These are phyloP conservation scores for Pichia kluyveri DNA, from an alignment of 805 yeast species.

Conservation along the genomic window DNA sequence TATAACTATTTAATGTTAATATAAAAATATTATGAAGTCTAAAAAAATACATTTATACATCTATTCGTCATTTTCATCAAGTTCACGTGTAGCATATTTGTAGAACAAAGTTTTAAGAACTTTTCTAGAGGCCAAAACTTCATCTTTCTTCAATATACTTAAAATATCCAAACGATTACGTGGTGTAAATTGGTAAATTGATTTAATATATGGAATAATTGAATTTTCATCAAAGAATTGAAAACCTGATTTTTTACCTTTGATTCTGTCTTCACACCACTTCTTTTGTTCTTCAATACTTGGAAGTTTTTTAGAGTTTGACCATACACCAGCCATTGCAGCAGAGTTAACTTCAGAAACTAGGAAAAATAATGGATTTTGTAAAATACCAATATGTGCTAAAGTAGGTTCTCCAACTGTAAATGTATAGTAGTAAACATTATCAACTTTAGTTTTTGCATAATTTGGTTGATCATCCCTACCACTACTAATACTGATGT, in stretches of 20 bases:
- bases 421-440: constrained; percentile 28
- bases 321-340: constrained; percentile 49
- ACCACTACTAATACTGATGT: constrained; percentile 26
- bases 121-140: constrained; percentile 3
- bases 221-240: constrained; percentile 10
- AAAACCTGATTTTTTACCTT: constrained; percentile 10
- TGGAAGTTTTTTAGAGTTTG: constrained; percentile 31
- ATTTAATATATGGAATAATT: constrained; percentile 8
- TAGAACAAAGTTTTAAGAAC: constrained; percentile 8
- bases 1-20: no score
- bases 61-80: background rate
- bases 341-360: constrained; percentile 42
- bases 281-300: constrained; percentile 14
- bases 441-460: constrained; percentile 11
- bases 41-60: background rate
- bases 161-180: constrained; percentile 6
- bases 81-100: constrained; percentile 7
- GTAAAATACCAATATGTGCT: constrained; percentile 31
- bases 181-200: constrained; percentile 8
- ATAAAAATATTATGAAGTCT: no score
- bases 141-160: constrained; percentile 1
- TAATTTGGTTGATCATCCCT: constrained; percentile 14
- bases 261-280: constrained; percentile 12
- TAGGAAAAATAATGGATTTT: constrained; percentile 37
- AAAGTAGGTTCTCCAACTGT: constrained; percentile 33